phyloP scores from a whole-genome alignment of 2,329 filamentous ascomycete genomes.

The Cephalotrichum gorgonifer region DNA sequence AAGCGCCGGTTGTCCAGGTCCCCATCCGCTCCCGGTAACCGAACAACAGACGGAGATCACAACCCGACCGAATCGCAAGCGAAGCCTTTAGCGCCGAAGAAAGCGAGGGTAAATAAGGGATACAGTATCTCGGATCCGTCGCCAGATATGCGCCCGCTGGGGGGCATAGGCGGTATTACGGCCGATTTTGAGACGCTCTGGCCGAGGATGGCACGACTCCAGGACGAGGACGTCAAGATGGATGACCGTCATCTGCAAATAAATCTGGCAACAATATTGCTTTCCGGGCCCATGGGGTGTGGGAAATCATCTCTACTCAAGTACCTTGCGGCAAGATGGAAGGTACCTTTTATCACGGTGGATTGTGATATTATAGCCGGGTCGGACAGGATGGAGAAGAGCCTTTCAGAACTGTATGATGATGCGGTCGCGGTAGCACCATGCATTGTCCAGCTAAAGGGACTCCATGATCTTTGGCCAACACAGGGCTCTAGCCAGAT shows the following conservation, averaged over 20 bases:
- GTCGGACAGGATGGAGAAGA: constrained; percentile 27
- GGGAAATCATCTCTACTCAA: constrained; percentile 72
- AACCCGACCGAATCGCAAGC: constrained; percentile 9
- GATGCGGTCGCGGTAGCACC: constrained; percentile 79
- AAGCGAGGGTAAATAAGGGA: constrained; percentile 17
- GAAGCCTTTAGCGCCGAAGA: constrained; percentile 14
- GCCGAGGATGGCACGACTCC: constrained; percentile 6
- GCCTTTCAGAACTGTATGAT: constrained; percentile 34
- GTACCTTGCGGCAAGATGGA: constrained; percentile 60
- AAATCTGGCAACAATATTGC: constrained; percentile 44
- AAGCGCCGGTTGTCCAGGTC: constrained; percentile 4
- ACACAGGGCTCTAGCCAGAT: constrained; percentile 30
- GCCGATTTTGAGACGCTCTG: constrained; percentile 7
- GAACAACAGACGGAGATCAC: constrained; percentile 2
- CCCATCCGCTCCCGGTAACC: constrained; percentile 5
- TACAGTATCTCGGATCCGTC: constrained; percentile 18
- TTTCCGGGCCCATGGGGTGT: constrained; percentile 72
- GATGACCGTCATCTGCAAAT: background rate
- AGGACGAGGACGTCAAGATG: background rate
- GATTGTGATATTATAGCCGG: constrained; percentile 22
- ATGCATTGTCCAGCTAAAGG: constrained; percentile 83
- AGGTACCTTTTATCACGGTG: constrained; percentile 60
- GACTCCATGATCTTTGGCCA: constrained; percentile 55
- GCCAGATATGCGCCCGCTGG: constrained; percentile 12
- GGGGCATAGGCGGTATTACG: constrained; percentile 17